A percentile compares a stretch with the other conserved stretches of the same genome.
These are phyloP conservation scores for Sambucus nigra DNA, from an alignment of 129 eudicot species.

Conservation along the genomic window DNA sequence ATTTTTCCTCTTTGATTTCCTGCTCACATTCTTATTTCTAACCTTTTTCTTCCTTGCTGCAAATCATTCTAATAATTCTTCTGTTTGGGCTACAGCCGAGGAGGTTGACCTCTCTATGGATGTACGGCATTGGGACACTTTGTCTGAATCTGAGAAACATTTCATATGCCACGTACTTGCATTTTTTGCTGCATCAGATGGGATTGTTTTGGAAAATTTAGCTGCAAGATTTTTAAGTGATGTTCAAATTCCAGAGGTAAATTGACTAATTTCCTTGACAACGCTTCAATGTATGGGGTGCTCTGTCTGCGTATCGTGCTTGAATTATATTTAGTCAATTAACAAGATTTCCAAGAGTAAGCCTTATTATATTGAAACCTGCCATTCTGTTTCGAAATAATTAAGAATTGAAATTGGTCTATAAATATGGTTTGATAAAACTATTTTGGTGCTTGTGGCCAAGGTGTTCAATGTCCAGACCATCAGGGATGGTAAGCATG, in stretches of 20 bases:
- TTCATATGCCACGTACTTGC: conserved; percentile 78
- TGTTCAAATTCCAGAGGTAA: conserved; percentile 72
- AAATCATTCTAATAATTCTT: background rate
- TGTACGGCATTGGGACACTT: conserved; percentile 60
- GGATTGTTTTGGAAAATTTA: conserved; percentile 77
- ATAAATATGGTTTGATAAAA: too few relatives aligned
- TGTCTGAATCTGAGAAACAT: conserved; percentile 56
- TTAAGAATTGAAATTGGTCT: too few relatives aligned
- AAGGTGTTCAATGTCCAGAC: too few relatives aligned
- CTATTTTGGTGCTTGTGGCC: too few relatives aligned
- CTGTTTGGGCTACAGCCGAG: conserved; percentile 40
- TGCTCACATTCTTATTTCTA: background rate
- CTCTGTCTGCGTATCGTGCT: too few relatives aligned
- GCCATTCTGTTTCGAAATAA: too few relatives aligned
- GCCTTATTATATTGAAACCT: too few relatives aligned
- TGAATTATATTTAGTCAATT: too few relatives aligned
- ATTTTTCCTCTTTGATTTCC: background rate
- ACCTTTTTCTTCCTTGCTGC: background rate
- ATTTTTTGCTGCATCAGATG: conserved; percentile 88
- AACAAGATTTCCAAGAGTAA: too few relatives aligned
- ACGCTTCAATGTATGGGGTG: too few relatives aligned
- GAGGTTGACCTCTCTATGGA: conserved; percentile 87
- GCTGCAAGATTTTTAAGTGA: conserved; percentile 75
- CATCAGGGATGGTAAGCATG: too few relatives aligned
- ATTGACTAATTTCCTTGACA: background rate